A percentile compares a stretch with the other conserved stretches of the same genome.
phyloP scores from a whole-genome alignment of 2,329 filamentous ascomycete species.

The Celoporthe dispersa region DNA sequence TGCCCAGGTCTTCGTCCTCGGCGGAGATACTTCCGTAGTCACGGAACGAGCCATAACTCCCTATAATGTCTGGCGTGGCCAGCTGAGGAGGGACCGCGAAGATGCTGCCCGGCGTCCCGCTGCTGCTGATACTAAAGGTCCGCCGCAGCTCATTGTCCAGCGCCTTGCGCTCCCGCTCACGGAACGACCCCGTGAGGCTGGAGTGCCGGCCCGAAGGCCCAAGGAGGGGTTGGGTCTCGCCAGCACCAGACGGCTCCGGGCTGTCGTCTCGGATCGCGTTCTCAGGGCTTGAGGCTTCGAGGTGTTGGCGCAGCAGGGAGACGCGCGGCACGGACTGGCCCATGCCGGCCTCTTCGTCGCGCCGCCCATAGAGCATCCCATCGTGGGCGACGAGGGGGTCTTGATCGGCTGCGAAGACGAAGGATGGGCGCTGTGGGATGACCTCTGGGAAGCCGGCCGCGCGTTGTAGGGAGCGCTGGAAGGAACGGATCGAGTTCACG shows the following conservation, averaged over 20 bases:
- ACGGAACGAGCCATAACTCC: conserved; percentile 66
- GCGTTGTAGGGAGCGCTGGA: conserved; percentile 89
- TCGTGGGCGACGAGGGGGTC: conserved; percentile 45
- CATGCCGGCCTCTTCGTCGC: conserved; percentile 43
- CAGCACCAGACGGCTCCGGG: conserved; percentile 35
- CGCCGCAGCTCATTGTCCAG: conserved; percentile 49
- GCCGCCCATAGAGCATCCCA: conserved; percentile 46
- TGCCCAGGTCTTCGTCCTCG: conserved; percentile 33
- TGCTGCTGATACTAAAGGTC: conserved; percentile 39
- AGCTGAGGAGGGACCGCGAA: conserved; percentile 65
- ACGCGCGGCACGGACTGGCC: conserved; percentile 37
- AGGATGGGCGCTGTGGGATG: conserved; percentile 76
- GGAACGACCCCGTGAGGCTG: conserved; percentile 35
- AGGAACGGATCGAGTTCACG: conserved; percentile 92
- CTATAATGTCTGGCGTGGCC: conserved; percentile 70
- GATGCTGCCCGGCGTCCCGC: conserved; percentile 49
- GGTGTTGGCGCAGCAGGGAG: conserved; percentile 57
- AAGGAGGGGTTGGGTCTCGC: conserved; percentile 29
- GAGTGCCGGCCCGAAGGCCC: conserved; percentile 31
- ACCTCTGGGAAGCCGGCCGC: conserved; percentile 89
- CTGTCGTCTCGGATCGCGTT: conserved; percentile 34
- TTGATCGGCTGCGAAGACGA: conserved; percentile 67
- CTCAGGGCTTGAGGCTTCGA: conserved; percentile 46
- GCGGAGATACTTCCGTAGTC: conserved; percentile 60
- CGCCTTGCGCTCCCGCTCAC: conserved; percentile 54